phyloP scores from a whole-genome alignment of 176 grass and related monocot genomes.

The Cenchrus americanus region DNA sequence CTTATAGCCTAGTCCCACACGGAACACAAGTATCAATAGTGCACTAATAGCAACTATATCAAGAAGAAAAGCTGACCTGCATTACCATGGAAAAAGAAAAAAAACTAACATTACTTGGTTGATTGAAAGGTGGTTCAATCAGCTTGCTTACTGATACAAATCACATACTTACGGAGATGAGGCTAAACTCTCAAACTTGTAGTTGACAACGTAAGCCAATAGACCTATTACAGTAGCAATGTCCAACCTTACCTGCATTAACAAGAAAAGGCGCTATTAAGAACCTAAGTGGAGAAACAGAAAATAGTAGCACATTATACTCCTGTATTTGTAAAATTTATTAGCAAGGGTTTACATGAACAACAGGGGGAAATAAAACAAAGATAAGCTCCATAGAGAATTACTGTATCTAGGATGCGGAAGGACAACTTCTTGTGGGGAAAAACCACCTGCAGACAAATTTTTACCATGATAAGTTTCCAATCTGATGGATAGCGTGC shows the following conservation, averaged over 20 bases:
- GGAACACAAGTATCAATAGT: conserved; percentile 71
- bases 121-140: conserved; percentile 6
- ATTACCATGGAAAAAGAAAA: conserved; percentile 31
- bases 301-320: conserved; percentile 6
- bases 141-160: conserved; percentile 34
- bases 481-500: background rate
- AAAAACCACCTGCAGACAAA: conserved; percentile 82
- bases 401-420: conserved; percentile 97
- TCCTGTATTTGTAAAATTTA: conserved; percentile 6
- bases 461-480: background rate
- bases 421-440: conserved; percentile 97
- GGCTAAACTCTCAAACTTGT: conserved; percentile 90
- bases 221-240: conserved; percentile 76
- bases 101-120: conserved; percentile 19
- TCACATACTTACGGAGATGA: conserved; percentile 98
- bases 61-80: conserved; percentile 86
- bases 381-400: conserved; percentile 11
- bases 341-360: background rate
- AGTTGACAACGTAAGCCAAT: conserved; percentile 88
- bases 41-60: conserved; percentile 77
- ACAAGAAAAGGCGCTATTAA: conserved; percentile 25
- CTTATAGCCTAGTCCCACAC: conserved; percentile 89
- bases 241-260: conserved; percentile 80
- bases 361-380: background rate
- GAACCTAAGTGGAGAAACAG: conserved; percentile 2